Evolutionary conservation across 73 alveolate genomes (phyloP).

Genomic region (Urostyla sp.): DNA sequence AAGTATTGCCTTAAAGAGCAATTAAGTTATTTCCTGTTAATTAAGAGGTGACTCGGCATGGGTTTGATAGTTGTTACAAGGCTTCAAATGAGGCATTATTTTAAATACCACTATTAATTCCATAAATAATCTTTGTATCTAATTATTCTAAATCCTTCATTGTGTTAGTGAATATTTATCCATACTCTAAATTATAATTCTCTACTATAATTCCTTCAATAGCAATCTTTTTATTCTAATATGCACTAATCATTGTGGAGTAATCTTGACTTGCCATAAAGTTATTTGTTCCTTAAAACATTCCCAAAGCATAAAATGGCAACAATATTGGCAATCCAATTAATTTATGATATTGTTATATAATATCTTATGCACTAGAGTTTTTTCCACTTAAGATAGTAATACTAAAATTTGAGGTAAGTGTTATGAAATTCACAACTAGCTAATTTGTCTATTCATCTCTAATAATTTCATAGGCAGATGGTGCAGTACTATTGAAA

Average conservation of each 20-base stretch:
- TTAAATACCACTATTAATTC: no score
- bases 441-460: not conserved
- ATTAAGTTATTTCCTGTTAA: no score
- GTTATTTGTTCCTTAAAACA: conserved; percentile 37
- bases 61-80: no score
- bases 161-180: conserved; percentile 39
- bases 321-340: conserved; percentile 28
- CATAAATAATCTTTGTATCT: no score
- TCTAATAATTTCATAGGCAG: conserved; percentile 6
- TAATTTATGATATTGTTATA: conserved; percentile 17
- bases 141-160: no score
- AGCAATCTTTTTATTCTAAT: not conserved
- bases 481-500: conserved; percentile 28
- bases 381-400: conserved; percentile 42
- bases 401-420: conserved; percentile 22
- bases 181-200: conserved; percentile 4
- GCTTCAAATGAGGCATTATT: no score
- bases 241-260: not conserved
- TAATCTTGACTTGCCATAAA: not conserved
- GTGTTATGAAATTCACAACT: conserved; percentile 23
- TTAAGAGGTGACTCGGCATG: no score
- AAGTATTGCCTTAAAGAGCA: no score
- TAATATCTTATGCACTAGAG: conserved; percentile 14
- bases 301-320: conserved; percentile 39
- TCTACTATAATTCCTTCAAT: conserved; percentile 34